Evolutionary conservation across 2,329 filamentous ascomycete species (phyloP), one percentile per base, ranked within the genome.

Genomic region (Sporothrix brasiliensis): DNA sequence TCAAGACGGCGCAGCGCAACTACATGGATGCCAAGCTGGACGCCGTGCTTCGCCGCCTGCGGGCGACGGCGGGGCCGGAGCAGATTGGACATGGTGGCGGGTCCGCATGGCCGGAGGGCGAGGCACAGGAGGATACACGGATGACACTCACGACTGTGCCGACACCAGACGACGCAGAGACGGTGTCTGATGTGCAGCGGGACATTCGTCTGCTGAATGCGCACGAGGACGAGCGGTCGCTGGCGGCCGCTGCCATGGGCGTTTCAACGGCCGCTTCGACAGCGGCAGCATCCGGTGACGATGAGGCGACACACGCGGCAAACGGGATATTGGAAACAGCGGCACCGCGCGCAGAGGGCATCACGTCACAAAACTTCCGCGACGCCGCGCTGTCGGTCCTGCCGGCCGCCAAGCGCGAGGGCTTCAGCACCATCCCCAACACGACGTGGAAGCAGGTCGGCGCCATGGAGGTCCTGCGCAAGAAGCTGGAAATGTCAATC

Each of bases 371-470:
- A 81, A 82, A 97, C 73, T 95, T 98, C 79, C 82, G 90, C 30
- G 83, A 84, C 1, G 94, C 93, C 2, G 85, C 97, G 3, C 88
- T 91, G 11, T 87, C 87, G 71, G 87, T 97, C 73, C 87, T 92
- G 77, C 88, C 93, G 34, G 94, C 92, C 1, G 91, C 91, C 6
- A 94, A 94, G 79, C 89, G 93, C 66, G 94, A 99, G 81, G 95
- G 95, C 61, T 99, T 99, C 79, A 93, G 93, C 14, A 95, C 93
- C 0, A 93, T 98, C 58, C 95, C 95, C 9, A 90, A 94, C 77
- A 94, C 95, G 5, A 97, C 93, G 0, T 99, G 95, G 93, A 85
- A 89, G 60, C 91, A 98, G 76, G 93, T 99, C 68, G 95, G 95
- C 71, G 94, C 94, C 7, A 86, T 99, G 16, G 82, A 87, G 58